Percentiles rank a stretch among this genome's conserved stretches.
phyloP scores from a whole-genome alignment of 768 basidiomycete species.

The Cystoderma amianthinum region DNA sequence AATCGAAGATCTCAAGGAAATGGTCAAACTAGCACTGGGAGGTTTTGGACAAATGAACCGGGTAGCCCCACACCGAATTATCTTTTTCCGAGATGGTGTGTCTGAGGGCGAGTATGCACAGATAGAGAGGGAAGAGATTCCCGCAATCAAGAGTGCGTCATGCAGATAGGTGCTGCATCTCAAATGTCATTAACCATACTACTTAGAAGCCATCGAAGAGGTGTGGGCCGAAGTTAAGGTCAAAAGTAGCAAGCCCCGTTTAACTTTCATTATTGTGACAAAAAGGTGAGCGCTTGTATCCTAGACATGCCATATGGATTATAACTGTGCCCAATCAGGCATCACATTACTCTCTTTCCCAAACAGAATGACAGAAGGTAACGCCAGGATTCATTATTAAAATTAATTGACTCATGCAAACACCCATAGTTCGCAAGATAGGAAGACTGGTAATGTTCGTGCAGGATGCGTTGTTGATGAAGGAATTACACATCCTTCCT shows the following conservation, averaged over 20 bases:
- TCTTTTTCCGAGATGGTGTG: constrained; percentile 44
- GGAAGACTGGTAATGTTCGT: constrained; percentile 62
- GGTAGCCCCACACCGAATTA: constrained; percentile 16
- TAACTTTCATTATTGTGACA: constrained; percentile 76
- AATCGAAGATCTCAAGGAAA: constrained; percentile 30
- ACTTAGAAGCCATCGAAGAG: constrained; percentile 24
- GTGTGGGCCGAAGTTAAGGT: constrained; percentile 58
- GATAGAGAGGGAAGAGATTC: constrained; percentile 35
- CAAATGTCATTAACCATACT: not conserved
- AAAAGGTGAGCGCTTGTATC: constrained; percentile 38
- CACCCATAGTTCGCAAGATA: constrained; percentile 12
- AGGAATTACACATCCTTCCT: constrained; percentile 61
- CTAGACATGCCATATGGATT: no score
- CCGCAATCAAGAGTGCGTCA: constrained; percentile 30
- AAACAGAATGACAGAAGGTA: not conserved
- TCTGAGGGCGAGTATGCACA: constrained; percentile 32
- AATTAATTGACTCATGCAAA: not conserved
- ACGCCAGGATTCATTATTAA: no score
- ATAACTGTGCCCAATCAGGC: no score
- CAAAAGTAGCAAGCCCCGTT: constrained; percentile 34
- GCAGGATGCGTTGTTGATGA: constrained; percentile 76
- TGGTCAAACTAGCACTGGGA: constrained; percentile 24
- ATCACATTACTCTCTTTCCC: not conserved
- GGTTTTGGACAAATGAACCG: constrained; percentile 9
- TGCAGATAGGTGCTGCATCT: no score